Percentiles rank a stretch among this genome's conserved stretches.
Conservation (phyloP, 441 rosid species). For the Erysimum cheiri region DNA sequence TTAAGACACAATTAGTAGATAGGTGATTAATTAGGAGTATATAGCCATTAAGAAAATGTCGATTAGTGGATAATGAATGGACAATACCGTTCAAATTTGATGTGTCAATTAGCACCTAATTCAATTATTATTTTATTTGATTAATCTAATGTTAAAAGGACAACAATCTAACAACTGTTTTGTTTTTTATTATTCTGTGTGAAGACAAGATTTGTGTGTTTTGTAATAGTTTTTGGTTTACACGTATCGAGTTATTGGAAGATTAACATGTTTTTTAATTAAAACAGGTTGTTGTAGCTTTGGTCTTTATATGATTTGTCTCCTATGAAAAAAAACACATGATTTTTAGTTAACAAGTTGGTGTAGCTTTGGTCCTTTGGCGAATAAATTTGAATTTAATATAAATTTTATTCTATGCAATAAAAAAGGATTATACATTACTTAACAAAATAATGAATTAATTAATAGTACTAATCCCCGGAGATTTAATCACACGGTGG, state of each 20-base stretch:
- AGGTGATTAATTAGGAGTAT: background rate
- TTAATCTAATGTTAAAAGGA: constrained; percentile 13
- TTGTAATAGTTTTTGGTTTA: constrained; percentile 20
- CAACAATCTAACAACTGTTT: constrained; percentile 32
- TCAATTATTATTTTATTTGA: constrained; percentile 22
- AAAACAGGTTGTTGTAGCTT: background rate
- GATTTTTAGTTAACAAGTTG: background rate
- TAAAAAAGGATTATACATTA: background rate
- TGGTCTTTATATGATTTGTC: background rate
- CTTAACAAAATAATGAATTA: background rate
- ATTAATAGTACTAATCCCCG: constrained; percentile 57
- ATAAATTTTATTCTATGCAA: background rate
- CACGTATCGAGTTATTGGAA: constrained; percentile 27
- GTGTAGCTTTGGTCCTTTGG: background rate
- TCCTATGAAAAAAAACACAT: background rate
- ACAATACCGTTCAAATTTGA: constrained; percentile 23
- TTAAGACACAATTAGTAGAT: constrained; percentile 34
- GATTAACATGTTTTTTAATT: background rate
- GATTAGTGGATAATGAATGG: constrained; percentile 42
- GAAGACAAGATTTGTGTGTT: constrained; percentile 30
- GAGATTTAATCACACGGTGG: constrained; percentile 51
- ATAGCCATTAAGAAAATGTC: background rate
- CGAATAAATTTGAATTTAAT: background rate
- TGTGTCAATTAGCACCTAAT: constrained; percentile 45
- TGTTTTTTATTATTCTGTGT: background rate